Percentiles rank a stretch among this genome's conserved stretches.
These are phyloP conservation scores for Skeletonema marinoi DNA, from an alignment of 108 stramenopile genomes.

Conservation along the genomic window DNA sequence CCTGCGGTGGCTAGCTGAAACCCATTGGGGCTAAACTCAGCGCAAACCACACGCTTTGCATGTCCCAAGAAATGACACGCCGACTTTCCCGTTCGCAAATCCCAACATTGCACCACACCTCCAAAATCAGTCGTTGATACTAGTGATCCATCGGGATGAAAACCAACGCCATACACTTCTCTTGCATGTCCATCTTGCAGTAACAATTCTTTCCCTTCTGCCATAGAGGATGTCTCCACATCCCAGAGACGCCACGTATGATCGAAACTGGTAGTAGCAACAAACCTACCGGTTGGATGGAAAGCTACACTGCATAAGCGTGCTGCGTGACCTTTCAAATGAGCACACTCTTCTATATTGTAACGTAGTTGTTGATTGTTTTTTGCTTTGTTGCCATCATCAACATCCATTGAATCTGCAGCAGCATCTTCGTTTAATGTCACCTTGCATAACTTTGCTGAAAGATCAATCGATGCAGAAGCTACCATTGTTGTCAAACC, in stretches of 20 bases:
- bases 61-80: conserved; percentile 88
- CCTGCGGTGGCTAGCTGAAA: conserved; percentile 95
- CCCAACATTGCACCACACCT: conserved; percentile 95
- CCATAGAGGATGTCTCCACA: conserved; percentile 78
- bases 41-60: conserved; percentile 77
- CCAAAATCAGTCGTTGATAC: conserved; percentile 94
- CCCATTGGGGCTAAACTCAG: conserved; percentile 90
- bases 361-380: conserved; percentile 17
- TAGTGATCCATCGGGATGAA: conserved; percentile 95
- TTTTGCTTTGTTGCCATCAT: conserved; percentile 21
- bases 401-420: conserved; percentile 36
- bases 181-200: conserved; percentile 95
- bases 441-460: conserved; percentile 79
- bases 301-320: conserved; percentile 92
- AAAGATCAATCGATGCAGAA: conserved; percentile 84
- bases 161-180: conserved; percentile 92
- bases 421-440: conserved; percentile 35
- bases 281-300: conserved; percentile 87
- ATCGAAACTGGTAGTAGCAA: conserved; percentile 96
- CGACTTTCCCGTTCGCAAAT: conserved; percentile 92
- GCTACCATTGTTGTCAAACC: conserved; percentile 51
- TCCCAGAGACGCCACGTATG: conserved; percentile 99
- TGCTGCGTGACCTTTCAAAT: conserved; percentile 87
- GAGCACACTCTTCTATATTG: conserved; percentile 64
- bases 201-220: conserved; percentile 72